Percentiles rank a stretch among this genome's conserved stretches.
Evolutionary conservation across 768 basidiomycete species (phyloP).

Genomic region (Tulasnella sp.): DNA sequence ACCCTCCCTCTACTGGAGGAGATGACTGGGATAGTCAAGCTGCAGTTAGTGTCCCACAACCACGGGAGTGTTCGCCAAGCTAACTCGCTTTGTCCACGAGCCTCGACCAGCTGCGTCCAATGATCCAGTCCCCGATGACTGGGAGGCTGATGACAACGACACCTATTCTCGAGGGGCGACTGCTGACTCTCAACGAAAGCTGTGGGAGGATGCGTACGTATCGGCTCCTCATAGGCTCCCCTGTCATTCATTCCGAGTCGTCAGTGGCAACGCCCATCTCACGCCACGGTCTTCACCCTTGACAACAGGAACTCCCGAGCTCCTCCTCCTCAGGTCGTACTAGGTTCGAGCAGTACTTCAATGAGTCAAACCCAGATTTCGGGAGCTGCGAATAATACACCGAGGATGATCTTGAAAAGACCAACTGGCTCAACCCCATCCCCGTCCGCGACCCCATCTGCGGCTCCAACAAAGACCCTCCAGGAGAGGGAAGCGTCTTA

Average conservation of each 20-base stretch:
- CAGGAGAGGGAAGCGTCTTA: conserved; percentile 37
- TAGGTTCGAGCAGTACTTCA: conserved; percentile 11
- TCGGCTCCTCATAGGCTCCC: conserved; percentile 2
- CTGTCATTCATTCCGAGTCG: conserved; percentile 11
- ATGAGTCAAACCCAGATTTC: conserved; percentile 28
- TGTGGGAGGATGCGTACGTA: conserved; percentile 36
- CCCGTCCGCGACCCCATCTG: conserved; percentile 17
- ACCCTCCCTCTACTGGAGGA: conserved; percentile 2
- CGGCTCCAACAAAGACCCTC: conserved; percentile 27
- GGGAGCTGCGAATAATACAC: background rate
- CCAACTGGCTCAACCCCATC: conserved; percentile 23
- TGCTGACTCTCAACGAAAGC: background rate
- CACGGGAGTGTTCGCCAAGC: background rate
- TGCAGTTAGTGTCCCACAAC: background rate
- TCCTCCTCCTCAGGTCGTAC: conserved; percentile 20
- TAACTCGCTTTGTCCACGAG: background rate
- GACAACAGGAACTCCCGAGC: conserved; percentile 27
- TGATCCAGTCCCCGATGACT: conserved; percentile 32
- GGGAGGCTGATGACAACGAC: conserved; percentile 34
- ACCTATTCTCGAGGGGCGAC: conserved; percentile 14
- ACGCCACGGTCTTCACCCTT: background rate
- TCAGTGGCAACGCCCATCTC: conserved; percentile 5
- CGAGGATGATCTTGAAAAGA: conserved; percentile 33
- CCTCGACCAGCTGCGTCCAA: conserved; percentile 9
- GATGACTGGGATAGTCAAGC: conserved; percentile 18